phyloP scores from a whole-genome alignment of 23 red algal genomes.

The Gracilariopsis chorda region DNA sequence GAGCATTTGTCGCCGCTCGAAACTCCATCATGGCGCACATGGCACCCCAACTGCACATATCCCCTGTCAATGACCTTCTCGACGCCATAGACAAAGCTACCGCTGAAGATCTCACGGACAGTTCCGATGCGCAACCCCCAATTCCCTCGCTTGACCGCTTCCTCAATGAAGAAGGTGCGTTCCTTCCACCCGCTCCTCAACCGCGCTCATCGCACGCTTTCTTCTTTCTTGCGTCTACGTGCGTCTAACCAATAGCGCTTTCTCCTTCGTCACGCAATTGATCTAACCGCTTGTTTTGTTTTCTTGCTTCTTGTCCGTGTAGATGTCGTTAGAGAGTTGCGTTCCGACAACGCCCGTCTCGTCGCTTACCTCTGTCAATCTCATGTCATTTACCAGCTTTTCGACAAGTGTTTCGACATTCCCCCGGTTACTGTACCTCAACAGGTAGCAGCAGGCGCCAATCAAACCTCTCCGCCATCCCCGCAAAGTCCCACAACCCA shows the following conservation, averaged over 20 bases:
- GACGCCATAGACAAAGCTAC: background rate
- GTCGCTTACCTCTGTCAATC: conserved; percentile 49
- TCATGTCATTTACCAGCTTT: background rate
- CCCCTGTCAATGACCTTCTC: conserved; percentile 39
- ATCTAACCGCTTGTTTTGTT: background rate
- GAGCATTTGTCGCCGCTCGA: background rate
- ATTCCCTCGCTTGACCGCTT: conserved; percentile 43
- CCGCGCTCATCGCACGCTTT: background rate
- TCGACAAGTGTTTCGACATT: conserved; percentile 18
- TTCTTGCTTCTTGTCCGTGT: background rate
- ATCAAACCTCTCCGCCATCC: background rate
- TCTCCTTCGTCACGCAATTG: background rate
- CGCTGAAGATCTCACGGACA: background rate
- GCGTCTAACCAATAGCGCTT: background rate
- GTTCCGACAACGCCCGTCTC: conserved; percentile 65
- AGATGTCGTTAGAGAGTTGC: conserved; percentile 63
- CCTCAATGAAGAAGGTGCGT: conserved; percentile 52
- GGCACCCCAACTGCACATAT: background rate
- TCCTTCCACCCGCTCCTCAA: background rate
- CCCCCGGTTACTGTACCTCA: background rate
- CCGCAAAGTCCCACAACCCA: background rate
- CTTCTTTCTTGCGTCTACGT: background rate
- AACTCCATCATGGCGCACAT: conserved; percentile 1
- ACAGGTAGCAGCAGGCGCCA: background rate
- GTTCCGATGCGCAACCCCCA: background rate